Evolutionary conservation across 495 filamentous ascomycete species (phyloP).

Genomic region (Wilcoxina mikolae): DNA sequence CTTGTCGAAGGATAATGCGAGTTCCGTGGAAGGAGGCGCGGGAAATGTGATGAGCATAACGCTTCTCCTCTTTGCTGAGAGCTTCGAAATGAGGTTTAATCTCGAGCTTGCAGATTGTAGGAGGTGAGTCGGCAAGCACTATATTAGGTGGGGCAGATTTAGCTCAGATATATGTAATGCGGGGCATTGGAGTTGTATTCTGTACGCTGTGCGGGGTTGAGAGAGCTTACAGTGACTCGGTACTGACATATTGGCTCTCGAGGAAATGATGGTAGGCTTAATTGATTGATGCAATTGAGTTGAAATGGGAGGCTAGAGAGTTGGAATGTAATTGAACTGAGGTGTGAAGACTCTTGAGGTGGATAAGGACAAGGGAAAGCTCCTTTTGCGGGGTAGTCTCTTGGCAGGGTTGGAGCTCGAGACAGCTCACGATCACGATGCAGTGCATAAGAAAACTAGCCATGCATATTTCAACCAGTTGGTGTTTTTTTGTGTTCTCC

Average conservation of each 20-base stretch:
- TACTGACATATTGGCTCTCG: not conserved
- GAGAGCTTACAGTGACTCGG: not conserved
- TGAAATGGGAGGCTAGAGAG: not conserved
- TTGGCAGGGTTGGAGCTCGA: not conserved
- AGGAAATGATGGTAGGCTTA: too few species aligned
- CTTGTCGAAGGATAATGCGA: constrained; percentile 71
- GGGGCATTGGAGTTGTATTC: not conserved
- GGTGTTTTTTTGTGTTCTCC: too few species aligned
- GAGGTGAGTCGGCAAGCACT: constrained; percentile 69
- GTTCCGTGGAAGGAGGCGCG: constrained; percentile 77
- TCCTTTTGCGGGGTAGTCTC: not conserved
- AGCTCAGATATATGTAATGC: not conserved
- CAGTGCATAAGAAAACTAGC: too few species aligned
- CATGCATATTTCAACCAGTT: too few species aligned
- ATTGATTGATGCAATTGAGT: not conserved
- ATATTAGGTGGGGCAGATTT: not conserved
- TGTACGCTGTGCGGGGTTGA: not conserved
- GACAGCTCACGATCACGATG: too few species aligned
- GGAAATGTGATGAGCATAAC: constrained; percentile 77
- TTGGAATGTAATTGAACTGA: not conserved
- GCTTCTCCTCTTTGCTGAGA: constrained; percentile 59
- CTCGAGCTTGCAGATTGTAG: constrained; percentile 66
- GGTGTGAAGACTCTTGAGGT: not conserved
- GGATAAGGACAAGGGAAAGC: not conserved
- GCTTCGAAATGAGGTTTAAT: constrained; percentile 83